Evolutionary conservation across 352 stramenopile genomes (phyloP).

Genomic region (Proteromonas lacertae): DNA sequence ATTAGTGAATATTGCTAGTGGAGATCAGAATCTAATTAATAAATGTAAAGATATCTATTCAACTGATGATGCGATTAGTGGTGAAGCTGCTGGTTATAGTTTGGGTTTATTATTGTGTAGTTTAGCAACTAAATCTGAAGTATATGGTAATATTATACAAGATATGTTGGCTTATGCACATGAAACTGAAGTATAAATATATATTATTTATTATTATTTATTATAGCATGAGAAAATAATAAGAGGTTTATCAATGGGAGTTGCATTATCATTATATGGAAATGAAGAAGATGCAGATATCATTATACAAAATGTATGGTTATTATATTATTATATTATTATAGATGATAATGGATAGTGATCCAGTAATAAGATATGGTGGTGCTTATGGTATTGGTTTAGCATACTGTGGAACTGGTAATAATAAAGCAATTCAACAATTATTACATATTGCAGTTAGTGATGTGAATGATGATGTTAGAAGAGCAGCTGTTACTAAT

Average conservation of each 20-base stretch:
- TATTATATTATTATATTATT: no score
- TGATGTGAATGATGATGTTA: slow-evolving; percentile 90
- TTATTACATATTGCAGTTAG: slow-evolving; percentile 88
- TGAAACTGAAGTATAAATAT: no score
- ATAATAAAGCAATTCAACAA: slow-evolving; percentile 75
- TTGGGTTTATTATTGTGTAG: slow-evolving; percentile 87
- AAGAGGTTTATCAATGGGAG: slow-evolving; percentile 70
- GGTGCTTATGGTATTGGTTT: slow-evolving; percentile 85
- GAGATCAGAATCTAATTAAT: slow-evolving; percentile 66
- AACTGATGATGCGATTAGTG: slow-evolving; percentile 80
- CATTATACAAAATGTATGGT: no score
- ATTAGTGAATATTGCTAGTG: slow-evolving; percentile 65
- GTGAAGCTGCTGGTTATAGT: slow-evolving; percentile 73
- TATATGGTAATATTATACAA: slow-evolving; percentile 7
- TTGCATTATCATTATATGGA: slow-evolving; percentile 83
- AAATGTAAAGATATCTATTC: slow-evolving; percentile 85
- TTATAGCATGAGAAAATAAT: slow-evolving; percentile 99
- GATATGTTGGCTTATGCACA: slow-evolving; percentile 82
- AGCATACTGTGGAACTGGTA: slow-evolving; percentile 79
- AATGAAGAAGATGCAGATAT: slow-evolving; percentile 3
- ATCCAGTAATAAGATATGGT: slow-evolving; percentile 85
- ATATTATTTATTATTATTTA: no score
- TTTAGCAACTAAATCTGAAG: slow-evolving; percentile 30
- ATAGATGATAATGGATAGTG: slow-evolving; percentile 77
- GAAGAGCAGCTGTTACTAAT: slow-evolving; percentile 74